These are phyloP conservation scores for Phytophthora kernoviae DNA, from an alignment of 352 stramenopile species.

Conservation along the genomic window DNA sequence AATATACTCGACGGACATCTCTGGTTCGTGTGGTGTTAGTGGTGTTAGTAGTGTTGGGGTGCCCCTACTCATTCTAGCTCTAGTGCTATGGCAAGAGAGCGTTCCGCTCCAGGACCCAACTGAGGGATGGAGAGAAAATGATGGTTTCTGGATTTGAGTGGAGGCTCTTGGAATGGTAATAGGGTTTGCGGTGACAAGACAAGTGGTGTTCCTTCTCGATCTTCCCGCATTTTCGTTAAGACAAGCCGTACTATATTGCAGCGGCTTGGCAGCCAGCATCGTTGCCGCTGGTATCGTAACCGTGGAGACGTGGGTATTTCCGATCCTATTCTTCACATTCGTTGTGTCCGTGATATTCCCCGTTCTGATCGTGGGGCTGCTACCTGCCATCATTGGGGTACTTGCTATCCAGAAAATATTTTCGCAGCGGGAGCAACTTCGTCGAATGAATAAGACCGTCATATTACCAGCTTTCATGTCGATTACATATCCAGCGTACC, in stretches of 20 bases:
- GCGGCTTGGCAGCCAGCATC: slow-evolving; percentile 2
- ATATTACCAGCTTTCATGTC: background rate
- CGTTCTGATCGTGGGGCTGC: background rate
- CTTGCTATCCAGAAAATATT: slow-evolving; percentile 3
- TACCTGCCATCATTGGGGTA: slow-evolving; percentile 1
- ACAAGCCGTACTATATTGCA: slow-evolving; percentile 1
- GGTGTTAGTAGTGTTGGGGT: background rate
- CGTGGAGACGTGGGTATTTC: slow-evolving; percentile 9
- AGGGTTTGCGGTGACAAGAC: background rate
- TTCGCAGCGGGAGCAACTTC: slow-evolving; percentile 1
- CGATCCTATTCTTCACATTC: slow-evolving; percentile 7
- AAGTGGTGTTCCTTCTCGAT: slow-evolving; percentile 3
- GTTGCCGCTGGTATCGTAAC: slow-evolving; percentile 2
- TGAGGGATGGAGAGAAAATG: slow-evolving; percentile 8
- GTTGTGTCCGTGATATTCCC: background rate
- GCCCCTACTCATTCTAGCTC: background rate
- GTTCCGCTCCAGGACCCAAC: slow-evolving; percentile 7
- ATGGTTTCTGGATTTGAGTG: slow-evolving; percentile 13
- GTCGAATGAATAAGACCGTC: background rate
- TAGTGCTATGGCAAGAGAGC: slow-evolving; percentile 6
- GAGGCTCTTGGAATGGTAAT: slow-evolving; percentile 3
- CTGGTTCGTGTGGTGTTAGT: slow-evolving; percentile 2
- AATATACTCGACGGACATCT: slow-evolving; percentile 12
- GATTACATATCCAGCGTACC: slow-evolving; percentile 9
- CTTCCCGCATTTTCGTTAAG: background rate